phyloP scores from a whole-genome alignment of 2,329 filamentous ascomycete species.

The Macrophomina phaseolina region DNA sequence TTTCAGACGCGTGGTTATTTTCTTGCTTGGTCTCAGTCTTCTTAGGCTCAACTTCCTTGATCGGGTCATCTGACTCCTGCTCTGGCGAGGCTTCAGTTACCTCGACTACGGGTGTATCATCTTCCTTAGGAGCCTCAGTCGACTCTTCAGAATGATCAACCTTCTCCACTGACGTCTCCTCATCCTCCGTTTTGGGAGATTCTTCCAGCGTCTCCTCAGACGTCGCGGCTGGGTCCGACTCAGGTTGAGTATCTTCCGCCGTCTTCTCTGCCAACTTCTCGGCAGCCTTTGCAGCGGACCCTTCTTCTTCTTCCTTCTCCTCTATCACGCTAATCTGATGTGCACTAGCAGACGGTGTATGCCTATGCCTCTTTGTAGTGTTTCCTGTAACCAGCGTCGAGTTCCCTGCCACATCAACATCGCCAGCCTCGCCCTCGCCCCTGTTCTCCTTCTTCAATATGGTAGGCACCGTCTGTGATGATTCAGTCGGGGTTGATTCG shows the following conservation, averaged over 20 bases:
- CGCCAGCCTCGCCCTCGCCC: conserved; percentile 30
- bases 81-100: conserved; percentile 12
- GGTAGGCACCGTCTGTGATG: conserved; percentile 33
- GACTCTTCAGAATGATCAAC: conserved; percentile 19
- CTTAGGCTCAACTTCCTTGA: conserved; percentile 3
- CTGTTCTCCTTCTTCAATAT: conserved; percentile 44
- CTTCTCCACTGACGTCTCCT: conserved; percentile 22
- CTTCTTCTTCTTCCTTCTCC: conserved; percentile 74
- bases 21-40: conserved; percentile 19
- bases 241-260: conserved; percentile 30
- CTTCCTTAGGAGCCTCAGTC: neutral
- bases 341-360: conserved; percentile 79
- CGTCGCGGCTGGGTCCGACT: conserved; percentile 33
- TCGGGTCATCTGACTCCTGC: neutral
- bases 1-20: conserved; percentile 1
- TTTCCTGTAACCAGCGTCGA: conserved; percentile 61
- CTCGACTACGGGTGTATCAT: conserved; percentile 1
- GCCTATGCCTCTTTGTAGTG: conserved; percentile 83
- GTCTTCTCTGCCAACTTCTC: conserved; percentile 34
- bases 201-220: conserved; percentile 32
- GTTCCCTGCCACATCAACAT: conserved; percentile 40
- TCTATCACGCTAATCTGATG: conserved; percentile 77
- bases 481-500: conserved; percentile 52
- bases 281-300: conserved; percentile 28
- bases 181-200: conserved; percentile 12